Evolutionary conservation across 2,329 filamentous ascomycete genomes (phyloP).

Genomic region (Pseudocercospora crystallina): DNA sequence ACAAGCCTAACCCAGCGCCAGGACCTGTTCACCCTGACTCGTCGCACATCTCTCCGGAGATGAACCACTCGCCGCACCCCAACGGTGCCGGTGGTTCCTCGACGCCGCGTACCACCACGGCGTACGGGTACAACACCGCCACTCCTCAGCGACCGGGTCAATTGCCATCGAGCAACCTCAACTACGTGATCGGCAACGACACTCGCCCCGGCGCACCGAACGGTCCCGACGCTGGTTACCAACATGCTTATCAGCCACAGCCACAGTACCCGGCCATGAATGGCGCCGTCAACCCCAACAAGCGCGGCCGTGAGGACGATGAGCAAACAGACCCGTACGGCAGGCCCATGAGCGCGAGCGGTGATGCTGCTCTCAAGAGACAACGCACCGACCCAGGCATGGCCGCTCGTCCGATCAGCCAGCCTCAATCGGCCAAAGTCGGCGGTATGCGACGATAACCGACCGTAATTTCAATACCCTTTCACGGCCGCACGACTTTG

Average conservation of each 20-base stretch:
- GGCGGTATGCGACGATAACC: conserved; percentile 30
- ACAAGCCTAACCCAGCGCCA: conserved; percentile 66
- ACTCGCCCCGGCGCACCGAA: conserved; percentile 55
- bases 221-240: conserved; percentile 59
- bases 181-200: conserved; percentile 81
- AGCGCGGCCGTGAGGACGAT: conserved; percentile 62
- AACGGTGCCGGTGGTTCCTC: conserved; percentile 73
- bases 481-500: conserved; percentile 16
- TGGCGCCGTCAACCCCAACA: conserved; percentile 54
- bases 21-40: conserved; percentile 66
- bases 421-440: conserved; percentile 35
- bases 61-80: conserved; percentile 81
- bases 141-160: conserved; percentile 71
- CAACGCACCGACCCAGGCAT: conserved; percentile 63
- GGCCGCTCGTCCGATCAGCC: conserved; percentile 29
- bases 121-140: conserved; percentile 71
- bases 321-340: conserved; percentile 65
- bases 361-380: conserved; percentile 69
- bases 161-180: conserved; percentile 74
- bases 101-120: conserved; percentile 75
- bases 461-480: conserved; percentile 11
- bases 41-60: conserved; percentile 71
- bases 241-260: conserved; percentile 62
- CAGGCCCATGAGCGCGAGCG: conserved; percentile 62
- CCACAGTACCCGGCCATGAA: conserved; percentile 61